Base-by-base conservation (phyloP, 2,329 filamentous ascomycete genomes). In the Trichoderma sp. region DNA sequence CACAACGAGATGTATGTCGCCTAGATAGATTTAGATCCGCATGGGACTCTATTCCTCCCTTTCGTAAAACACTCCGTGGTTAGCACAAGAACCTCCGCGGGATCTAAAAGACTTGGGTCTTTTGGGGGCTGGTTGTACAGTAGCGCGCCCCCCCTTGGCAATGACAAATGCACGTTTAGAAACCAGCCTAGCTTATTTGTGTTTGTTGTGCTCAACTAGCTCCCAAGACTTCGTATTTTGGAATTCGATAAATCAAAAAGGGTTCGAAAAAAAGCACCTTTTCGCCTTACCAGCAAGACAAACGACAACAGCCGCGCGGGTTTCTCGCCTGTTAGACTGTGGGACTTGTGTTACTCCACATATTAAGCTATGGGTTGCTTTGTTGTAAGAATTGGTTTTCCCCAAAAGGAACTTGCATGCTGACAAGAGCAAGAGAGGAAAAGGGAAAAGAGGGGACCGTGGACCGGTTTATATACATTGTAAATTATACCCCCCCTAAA, bases 141-240 rank as follows among this genome's bases (percentile, higher is more conserved):
- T 14, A 12, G 12, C 39, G 39, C 15, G 39, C 15, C n/a, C 36
- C 65, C 66, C 28, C 36, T 51, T 51, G n/a, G n/a, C 36, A 47
- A 47, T 69, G 66, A 61, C 66, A 61, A 69, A 69, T 69, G 36
- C 36, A 34, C 53, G 26, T n/a, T 6, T 43, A 21, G n/a, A n/a
- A 57, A 30, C 15, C 30, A n/a, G 24, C 64, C 57, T 60, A 39
- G 26, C 65, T 39, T 60, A 34, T 32, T 12, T 28, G 60, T 28
- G 57, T 60, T n/a, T 32, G 15, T 32, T 9, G 11, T 39, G 39
- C 39, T n/a, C 12, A 30, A 30, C 66, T 34, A 15, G 43, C 26
- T 53, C 18, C 5, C 26, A 14, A 24, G 34, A 18, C 56, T 51
- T 69, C 56, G 66, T 51, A 68, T 61, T 60, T 21, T 26, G 6